Evolutionary conservation across 768 basidiomycete genomes (phyloP).

Genomic region (Flagelloscypha sp.): DNA sequence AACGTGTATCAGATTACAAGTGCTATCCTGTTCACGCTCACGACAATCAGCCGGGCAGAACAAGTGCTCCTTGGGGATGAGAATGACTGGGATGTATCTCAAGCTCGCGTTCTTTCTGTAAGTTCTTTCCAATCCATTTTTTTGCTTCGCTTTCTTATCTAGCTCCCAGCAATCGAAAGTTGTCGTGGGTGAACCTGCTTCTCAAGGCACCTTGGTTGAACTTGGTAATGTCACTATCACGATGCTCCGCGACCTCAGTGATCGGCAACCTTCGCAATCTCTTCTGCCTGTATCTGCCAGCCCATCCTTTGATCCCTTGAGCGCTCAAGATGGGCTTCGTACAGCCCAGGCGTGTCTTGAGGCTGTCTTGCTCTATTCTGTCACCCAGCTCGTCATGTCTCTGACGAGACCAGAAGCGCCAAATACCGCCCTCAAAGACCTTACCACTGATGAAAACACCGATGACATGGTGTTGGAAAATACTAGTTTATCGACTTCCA

Average conservation of each 20-base stretch:
- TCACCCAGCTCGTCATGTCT: constrained; percentile 76
- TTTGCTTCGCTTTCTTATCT: constrained; percentile 1
- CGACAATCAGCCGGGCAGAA: constrained; percentile 65
- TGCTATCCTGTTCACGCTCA: constrained; percentile 60
- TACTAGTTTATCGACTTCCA: too few relatives aligned
- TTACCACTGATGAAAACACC: constrained; percentile 28
- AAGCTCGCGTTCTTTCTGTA: constrained; percentile 69
- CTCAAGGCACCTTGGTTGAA: constrained; percentile 82
- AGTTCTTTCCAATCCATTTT: constrained; percentile 18
- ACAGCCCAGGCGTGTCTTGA: constrained; percentile 61
- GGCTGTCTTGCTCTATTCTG: constrained; percentile 57
- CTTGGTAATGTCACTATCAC: constrained; percentile 72
- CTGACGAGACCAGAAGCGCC: constrained; percentile 69
- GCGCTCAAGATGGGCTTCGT: constrained; percentile 48
- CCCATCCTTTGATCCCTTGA: constrained; percentile 33
- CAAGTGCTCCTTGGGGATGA: constrained; percentile 52
- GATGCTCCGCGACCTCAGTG: constrained; percentile 50
- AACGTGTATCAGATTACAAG: constrained; percentile 63
- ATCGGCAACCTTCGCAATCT: constrained; percentile 6
- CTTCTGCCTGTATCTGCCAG: constrained; percentile 19
- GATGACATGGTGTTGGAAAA: constrained; percentile 34
- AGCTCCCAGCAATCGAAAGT: constrained; percentile 70
- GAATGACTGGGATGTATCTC: constrained; percentile 65
- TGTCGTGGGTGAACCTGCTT: constrained; percentile 73
- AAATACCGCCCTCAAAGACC: too few relatives aligned